Evolutionary conservation across 2,329 filamentous ascomycete species (phyloP), one percentile per base, ranked within the genome.

Genomic region (Ceratocystis smalleyi): DNA sequence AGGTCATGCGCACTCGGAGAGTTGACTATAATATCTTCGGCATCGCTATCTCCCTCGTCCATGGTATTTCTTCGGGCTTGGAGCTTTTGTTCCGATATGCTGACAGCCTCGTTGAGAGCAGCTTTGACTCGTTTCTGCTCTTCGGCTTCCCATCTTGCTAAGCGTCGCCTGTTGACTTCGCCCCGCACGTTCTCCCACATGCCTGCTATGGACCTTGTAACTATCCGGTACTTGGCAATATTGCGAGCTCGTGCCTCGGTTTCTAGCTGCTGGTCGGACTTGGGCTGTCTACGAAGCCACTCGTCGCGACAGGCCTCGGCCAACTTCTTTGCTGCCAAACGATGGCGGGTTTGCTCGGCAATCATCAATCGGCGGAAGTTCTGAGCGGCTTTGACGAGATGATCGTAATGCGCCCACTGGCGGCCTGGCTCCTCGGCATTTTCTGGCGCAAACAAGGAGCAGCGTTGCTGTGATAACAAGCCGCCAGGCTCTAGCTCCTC

Each of bases 351-450:
- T 69, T 91, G 88, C 73, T 99, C 94, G 65, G 84, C 82, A 2
- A 86, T 75, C 76, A 97, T 83, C 43, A 97, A 78, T 70, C 85
- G 88, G 59, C 89, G 84, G 69, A 97, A 92, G 69, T 91, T 87
- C 12, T 86, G 72, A 66, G 88, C 86, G 67, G 95, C 91, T 59
- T 86, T 85, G 57, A 88, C 79, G 63, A 97, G 79, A 71, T 97
- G 89, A 71, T 97, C 91, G 71, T 84, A 82, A 69, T 95, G 91
- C n/a, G 87, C 85, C 78, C 89, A 97, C 70, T 94, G 89, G 62
- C 82, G 80, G 0, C 84, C 82, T 0, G 88, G 88, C 69, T 95
- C 88, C 65, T 89, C 85, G 66, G 77, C 77, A 12, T 83, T 78
- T 68, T 94, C 88, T 0, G 88, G 88, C 19, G 85, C 79, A 69